A percentile compares a stretch with the other conserved stretches of the same genome.
phyloP scores from a whole-genome alignment of 352 stramenopile genomes.

The Globisporangium ultimum region DNA sequence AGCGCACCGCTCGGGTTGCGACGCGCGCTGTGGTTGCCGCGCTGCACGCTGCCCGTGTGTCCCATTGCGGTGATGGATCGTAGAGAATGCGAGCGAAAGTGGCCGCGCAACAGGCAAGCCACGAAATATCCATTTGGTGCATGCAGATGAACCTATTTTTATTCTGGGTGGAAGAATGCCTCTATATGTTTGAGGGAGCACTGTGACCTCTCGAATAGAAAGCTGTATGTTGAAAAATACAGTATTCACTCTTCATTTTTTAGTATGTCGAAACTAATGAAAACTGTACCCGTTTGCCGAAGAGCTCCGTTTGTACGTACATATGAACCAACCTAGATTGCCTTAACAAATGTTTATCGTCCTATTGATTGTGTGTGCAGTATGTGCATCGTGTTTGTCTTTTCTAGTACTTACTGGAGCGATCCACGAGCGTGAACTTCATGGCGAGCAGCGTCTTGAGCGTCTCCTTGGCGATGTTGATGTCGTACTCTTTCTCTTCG shows the following conservation, averaged over 20 bases:
- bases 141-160: background rate
- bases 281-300: no score
- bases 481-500: conserved; percentile 86
- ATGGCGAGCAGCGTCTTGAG: conserved; percentile 87
- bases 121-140: no score
- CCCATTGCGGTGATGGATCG: conserved; percentile 32
- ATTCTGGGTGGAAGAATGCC: no score
- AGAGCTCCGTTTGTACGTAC: no score
- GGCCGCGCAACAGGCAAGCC: no score
- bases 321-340: no score
- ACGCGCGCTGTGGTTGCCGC: conserved; percentile 20
- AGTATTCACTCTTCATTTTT: no score
- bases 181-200: no score
- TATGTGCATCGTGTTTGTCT: background rate
- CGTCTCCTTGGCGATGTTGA: conserved; percentile 86
- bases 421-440: conserved; percentile 81
- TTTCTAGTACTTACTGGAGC: conserved; percentile 49
- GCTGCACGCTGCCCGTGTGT: conserved; percentile 70
- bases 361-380: background rate
- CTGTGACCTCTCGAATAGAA: no score
- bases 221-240: no score
- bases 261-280: no score
- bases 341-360: no score
- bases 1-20: conserved; percentile 33
- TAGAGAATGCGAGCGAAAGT: background rate